Evolutionary conservation across 495 filamentous ascomycete species (phyloP), one percentile per base, ranked within the genome.

Genomic region (Thozetella sp.): DNA sequence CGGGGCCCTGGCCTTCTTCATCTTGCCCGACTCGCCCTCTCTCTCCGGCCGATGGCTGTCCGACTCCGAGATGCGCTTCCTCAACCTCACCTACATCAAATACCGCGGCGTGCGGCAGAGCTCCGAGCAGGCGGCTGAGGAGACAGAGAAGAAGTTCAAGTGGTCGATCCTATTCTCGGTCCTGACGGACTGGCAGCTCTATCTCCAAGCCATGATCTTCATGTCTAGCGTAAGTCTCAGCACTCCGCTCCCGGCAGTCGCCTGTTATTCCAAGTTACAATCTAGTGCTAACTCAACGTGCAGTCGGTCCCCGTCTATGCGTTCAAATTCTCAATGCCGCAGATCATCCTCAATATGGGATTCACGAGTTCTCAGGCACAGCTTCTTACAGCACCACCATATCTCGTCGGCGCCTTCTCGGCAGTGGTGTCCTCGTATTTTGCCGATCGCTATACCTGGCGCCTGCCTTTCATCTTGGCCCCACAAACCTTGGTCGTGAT

Each of bases 11-110:
- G 71, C 72, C 46, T 83, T 76, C 56, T 57, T 82, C 50, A 64
- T 83, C 61, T 85, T 87, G 61, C 84, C 84, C 3, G 84, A 86
- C 54, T 48, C 43, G 43, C 43, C 43, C 10, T 67, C 72, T 85
- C 19, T 78, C 60, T 22, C 62, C 70, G 25, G 69, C 63, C 15
- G 83, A 86, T 54, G 70, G 74, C 50, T 48, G n/a, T 9, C 43
- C 9, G 43, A 11, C 9, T n/a, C 9, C 20, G 43, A 48, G 43
- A 48, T 48, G 9, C 43, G 43, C 43, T 48, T 48, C n/a, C 43
- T 48, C 20, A 48, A 48, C 43, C 43, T 48, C 3, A 48, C 43
- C 12, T 48, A 10, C 43, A 9, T 48, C 43, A 48, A 48, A n/a
- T 48, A 48, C n/a, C 43, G 43, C 4, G 43, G 75, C 74, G 20